phyloP scores from a whole-genome alignment of 352 stramenopile genomes.

The Phytophthora niederhauseri region DNA sequence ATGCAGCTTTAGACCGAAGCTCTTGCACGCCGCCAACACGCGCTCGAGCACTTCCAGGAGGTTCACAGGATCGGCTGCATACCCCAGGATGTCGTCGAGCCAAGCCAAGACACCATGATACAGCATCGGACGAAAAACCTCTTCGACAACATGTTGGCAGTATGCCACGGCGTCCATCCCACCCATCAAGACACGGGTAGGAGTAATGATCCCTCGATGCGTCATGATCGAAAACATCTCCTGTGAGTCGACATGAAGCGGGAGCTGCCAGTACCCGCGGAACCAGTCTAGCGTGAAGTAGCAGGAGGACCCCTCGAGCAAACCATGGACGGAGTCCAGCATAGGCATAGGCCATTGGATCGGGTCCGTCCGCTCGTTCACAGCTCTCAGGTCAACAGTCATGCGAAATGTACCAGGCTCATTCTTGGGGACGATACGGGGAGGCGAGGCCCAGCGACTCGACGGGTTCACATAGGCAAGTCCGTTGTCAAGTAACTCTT shows the following conservation, averaged over 20 bases:
- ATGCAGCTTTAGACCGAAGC: too few species aligned
- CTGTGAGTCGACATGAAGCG: too few species aligned
- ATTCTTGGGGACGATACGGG: neutral
- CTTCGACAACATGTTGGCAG: too few species aligned
- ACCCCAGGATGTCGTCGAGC: neutral
- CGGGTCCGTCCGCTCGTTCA: conserved; percentile 1
- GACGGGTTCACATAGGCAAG: conserved; percentile 2
- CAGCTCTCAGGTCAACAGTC: conserved; percentile 3
- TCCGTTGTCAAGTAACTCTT: neutral
- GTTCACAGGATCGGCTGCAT: neutral
- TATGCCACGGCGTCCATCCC: too few species aligned
- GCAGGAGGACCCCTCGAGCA: too few species aligned
- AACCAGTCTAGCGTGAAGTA: too few species aligned
- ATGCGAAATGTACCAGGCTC: conserved; percentile 6
- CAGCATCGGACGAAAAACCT: too few species aligned
- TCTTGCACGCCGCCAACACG: neutral
- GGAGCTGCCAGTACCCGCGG: too few species aligned
- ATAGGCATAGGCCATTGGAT: conserved; percentile 18
- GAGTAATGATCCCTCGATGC: too few species aligned
- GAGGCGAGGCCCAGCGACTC: conserved; percentile 8
- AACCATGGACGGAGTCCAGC: neutral
- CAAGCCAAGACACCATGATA: too few species aligned
- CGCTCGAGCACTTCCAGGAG: neutral
- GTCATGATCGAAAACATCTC: too few species aligned
- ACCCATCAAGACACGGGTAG: too few species aligned